Evolutionary conservation across 2,329 filamentous ascomycete genomes (phyloP).

Genomic region (Simplicillium sp.): DNA sequence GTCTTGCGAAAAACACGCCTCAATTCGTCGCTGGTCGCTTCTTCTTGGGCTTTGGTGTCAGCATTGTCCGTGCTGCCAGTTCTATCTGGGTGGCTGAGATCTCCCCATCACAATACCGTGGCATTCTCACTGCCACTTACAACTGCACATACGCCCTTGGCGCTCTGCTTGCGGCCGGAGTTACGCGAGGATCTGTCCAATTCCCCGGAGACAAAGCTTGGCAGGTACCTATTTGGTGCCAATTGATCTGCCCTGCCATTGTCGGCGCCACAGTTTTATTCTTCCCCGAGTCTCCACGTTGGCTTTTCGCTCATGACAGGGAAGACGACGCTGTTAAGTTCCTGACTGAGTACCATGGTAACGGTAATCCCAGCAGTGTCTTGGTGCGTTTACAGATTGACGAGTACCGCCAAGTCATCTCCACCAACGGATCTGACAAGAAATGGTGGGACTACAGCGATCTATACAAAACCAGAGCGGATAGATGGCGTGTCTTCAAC

Average conservation of each 20-base stretch:
- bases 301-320: constrained; percentile 29
- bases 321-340: constrained; percentile 23
- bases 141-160: constrained; percentile 35
- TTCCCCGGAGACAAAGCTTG: constrained; percentile 26
- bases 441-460: constrained; percentile 40
- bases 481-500: constrained; percentile 29
- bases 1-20: neutral
- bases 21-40: constrained; percentile 31
- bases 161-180: constrained; percentile 40
- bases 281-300: constrained; percentile 32
- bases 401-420: constrained; percentile 32
- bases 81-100: constrained; percentile 38
- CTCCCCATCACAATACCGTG: constrained; percentile 34
- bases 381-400: constrained; percentile 34
- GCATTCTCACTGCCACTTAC: constrained; percentile 16
- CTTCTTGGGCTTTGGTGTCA: constrained; percentile 40
- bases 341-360: constrained; percentile 32
- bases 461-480: constrained; percentile 29
- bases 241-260: constrained; percentile 30
- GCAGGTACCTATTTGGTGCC: constrained; percentile 33
- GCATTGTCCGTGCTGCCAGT: constrained; percentile 32
- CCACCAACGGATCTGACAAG: constrained; percentile 33
- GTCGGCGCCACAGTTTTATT: constrained; percentile 24
- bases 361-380: constrained; percentile 31
- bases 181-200: constrained; percentile 32